Evolutionary conservation across 768 basidiomycete genomes (phyloP).

Genomic region (Tulasnella sp.): DNA sequence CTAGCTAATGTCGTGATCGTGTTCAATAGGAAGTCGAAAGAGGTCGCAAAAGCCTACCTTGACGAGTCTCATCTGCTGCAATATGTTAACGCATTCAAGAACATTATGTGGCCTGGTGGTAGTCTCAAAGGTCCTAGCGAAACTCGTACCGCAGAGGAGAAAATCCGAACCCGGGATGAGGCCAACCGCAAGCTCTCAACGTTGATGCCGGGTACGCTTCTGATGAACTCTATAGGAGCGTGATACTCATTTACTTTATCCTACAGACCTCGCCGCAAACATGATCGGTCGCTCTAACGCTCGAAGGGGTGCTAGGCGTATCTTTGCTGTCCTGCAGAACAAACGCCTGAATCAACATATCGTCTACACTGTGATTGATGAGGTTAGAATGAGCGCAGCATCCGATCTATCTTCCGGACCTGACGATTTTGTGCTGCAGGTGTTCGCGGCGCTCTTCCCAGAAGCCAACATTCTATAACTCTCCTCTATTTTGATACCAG

Average conservation of each 20-base stretch:
- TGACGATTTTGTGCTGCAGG: constrained; percentile 39
- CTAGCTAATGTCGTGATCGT: not conserved
- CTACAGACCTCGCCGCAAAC: constrained; percentile 84
- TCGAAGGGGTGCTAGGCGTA: constrained; percentile 82
- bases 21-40: constrained; percentile 73
- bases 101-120: constrained; percentile 84
- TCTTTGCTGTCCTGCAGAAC: constrained; percentile 93
- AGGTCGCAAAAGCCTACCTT: constrained; percentile 60
- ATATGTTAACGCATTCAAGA: constrained; percentile 63
- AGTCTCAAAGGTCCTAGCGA: constrained; percentile 55
- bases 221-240: not conserved
- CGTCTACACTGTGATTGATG: constrained; percentile 81
- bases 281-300: constrained; percentile 98
- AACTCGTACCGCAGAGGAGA: constrained; percentile 79
- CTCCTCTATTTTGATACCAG: not conserved
- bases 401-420: not conserved
- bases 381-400: constrained; percentile 50
- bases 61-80: constrained; percentile 68
- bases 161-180: constrained; percentile 71
- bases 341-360: constrained; percentile 92
- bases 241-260: not conserved
- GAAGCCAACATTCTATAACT: constrained; percentile 39
- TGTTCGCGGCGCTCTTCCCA: constrained; percentile 60
- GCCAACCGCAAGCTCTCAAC: constrained; percentile 88
- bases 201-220: constrained; percentile 75